phyloP scores from a whole-genome alignment of 805 yeast species.

The Hanseniaspora occidentalis region DNA sequence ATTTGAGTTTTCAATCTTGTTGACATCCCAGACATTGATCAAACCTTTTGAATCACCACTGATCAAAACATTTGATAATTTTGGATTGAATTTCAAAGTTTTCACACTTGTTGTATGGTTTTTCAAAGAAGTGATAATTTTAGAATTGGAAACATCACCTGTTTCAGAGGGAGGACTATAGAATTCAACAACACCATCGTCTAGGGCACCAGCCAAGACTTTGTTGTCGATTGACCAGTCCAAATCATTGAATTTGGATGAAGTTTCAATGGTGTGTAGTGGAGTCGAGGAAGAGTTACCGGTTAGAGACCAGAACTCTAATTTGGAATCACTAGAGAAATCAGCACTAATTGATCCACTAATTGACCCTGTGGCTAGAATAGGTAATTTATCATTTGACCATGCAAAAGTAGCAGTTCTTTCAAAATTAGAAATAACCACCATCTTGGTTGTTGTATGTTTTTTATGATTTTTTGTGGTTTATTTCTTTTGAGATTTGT shows the following conservation, averaged over 20 bases:
- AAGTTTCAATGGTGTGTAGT: constrained; percentile 26
- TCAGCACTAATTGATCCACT: constrained; percentile 91
- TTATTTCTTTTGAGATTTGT: background rate
- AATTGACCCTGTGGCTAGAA: constrained; percentile 83
- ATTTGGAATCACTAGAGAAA: constrained; percentile 64
- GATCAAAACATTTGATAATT: constrained; percentile 58
- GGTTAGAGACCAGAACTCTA: constrained; percentile 70
- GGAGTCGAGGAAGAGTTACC: too few relatives aligned
- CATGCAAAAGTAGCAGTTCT: constrained; percentile 94
- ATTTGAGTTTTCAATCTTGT: constrained; percentile 36
- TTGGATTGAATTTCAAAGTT: constrained; percentile 64
- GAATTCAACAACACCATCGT: constrained; percentile 65
- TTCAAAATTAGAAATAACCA: constrained; percentile 70
- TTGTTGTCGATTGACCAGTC: constrained; percentile 61
- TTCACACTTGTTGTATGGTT: constrained; percentile 62
- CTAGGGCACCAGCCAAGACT: constrained; percentile 81
- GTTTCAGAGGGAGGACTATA: constrained; percentile 42
- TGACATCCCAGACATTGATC: constrained; percentile 81
- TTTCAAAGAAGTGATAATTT: constrained; percentile 32
- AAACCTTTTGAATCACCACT: constrained; percentile 88
- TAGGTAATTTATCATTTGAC: constrained; percentile 67
- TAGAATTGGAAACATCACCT: constrained; percentile 29
- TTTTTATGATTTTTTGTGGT: background rate
- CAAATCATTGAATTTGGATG: constrained; percentile 61
- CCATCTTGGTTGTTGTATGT: constrained; percentile 31